These are phyloP conservation scores for Cladosporium colombiae DNA, from an alignment of 2,329 filamentous ascomycete genomes.

Conservation along the genomic window DNA sequence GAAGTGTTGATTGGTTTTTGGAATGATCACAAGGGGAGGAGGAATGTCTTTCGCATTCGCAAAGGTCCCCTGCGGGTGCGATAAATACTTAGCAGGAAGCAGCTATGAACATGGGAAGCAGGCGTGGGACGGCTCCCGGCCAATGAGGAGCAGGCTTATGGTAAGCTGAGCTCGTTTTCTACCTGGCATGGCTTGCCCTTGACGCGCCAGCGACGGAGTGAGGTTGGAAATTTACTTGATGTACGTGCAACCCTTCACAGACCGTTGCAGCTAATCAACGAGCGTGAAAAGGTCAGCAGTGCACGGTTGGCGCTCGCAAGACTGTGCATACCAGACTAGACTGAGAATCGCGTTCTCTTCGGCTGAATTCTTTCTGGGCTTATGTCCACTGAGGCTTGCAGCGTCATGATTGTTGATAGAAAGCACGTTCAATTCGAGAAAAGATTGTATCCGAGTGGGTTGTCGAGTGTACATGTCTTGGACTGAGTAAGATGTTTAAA, in stretches of 20 bases:
- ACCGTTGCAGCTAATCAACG: not conserved
- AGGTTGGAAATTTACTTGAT: not conserved
- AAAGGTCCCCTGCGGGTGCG: not conserved
- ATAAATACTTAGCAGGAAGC: constrained; percentile 7
- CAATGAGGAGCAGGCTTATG: not conserved
- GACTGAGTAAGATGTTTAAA: not conserved
- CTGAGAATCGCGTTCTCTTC: not conserved
- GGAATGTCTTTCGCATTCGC: not conserved
- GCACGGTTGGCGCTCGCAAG: not conserved
- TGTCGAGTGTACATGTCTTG: not conserved
- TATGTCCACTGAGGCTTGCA: not conserved
- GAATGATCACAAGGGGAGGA: not conserved
- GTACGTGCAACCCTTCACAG: not conserved
- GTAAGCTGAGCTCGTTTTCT: constrained; percentile 10
- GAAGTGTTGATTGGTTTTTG: not conserved
- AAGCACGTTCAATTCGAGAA: not conserved
- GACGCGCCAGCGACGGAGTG: not conserved
- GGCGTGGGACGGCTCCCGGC: not conserved
- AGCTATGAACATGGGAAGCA: constrained; percentile 1
- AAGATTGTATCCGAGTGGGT: not conserved
- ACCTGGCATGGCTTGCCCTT: not conserved
- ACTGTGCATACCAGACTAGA: constrained; percentile 1
- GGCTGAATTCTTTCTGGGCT: constrained; percentile 5
- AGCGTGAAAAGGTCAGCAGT: constrained; percentile 1
- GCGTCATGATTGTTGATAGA: not conserved